Base-by-base conservation (phyloP, 352 stramenopile species). In the Phytophthora vignae region DNA sequence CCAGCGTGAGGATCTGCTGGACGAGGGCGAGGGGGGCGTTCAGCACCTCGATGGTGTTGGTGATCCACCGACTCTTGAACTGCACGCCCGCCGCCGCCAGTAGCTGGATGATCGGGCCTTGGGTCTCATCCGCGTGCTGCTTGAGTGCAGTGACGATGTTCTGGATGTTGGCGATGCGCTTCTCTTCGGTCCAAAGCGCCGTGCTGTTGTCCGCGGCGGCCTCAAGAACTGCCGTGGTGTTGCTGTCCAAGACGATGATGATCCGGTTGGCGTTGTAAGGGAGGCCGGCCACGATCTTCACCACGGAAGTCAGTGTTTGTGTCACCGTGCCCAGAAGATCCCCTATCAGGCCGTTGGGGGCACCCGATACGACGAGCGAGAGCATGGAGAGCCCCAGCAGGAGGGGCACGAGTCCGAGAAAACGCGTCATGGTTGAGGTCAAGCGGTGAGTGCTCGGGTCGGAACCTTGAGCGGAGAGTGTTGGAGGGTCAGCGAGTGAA, bases 1-100 rank as follows among this genome's bases (percentile, higher is more conserved):
- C 2, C 12, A 82, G 25, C 3, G 40, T 14, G 10, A 74, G 40
- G 29, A 87, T 60, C n/a, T 67, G 8, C 25, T 71, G 40, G 6
- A 79, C 46, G 22, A 83, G 15, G 10, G 52, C 27, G 5, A 69
- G n/a, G 27, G 79, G 63, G 17, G 44, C 60, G 22, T 84, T 64
- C 36, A 77, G 27, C 11, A 86, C 67, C 36, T 69, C 50, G 15
- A 86, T 65, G 15, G 75, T 75, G 74, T 83, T 84, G 53, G n/a
- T 76, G 67, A 86, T 82, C 79, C 79, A 86, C 38, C 69, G 46
- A 25, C 36, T 67, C 19, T 61, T 46, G 44, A 62, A 78, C 11
- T 56, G 10, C 12, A 73, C n/a, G 0, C 55, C 66, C 2, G 36
- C 11, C 17, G 9, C 1, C 17, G 1, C 7, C 19, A 81, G 60